Base-by-base conservation (phyloP, 2,329 filamentous ascomycete genomes). In the Sporothrix curviconia region DNA sequence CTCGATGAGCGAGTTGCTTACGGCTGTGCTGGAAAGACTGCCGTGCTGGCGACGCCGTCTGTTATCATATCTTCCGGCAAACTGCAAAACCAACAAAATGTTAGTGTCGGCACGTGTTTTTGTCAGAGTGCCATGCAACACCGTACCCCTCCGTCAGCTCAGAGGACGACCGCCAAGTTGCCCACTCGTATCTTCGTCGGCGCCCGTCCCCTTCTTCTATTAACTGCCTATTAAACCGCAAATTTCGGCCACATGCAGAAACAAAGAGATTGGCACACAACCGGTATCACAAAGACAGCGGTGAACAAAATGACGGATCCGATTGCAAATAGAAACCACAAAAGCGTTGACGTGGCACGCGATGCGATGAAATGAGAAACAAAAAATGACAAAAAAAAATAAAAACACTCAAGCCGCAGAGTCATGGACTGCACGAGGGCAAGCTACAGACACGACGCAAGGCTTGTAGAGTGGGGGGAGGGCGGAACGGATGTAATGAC, bases 1-100 rank as follows among this genome's bases (percentile, higher is more conserved):
- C 74, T 87, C 83, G 61, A 86, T 76, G 60, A 86, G 76, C 50
- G 83, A 85, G 67, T 74, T 81, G 70, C 81, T 85, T 58, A 77
- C 81, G 61, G 78, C 78, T 36, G 80, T 83, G 70, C 80, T 85
- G 60, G 83, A 86, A 58, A 82, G 72, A 67, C 81, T 83, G 61
- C 78, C 77, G 59, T 79, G 76, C 62, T 79, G 77, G 67, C 76
- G 77, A 68, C 76, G 73, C 67, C 77, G 74, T 63, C 77, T 75
- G 69, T 77, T 78, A 72, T 79, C 77, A 70, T 76, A 74, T 66
- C 78, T 75, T 62, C 77, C 79, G 81, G 80, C 56, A 80, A 84
- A 68, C 83, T 85, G 68, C 55, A 60, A 67, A n/a, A 61, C 74
- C 76, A 78, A 79, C 78, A 69, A 67, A 66, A 37, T 14, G 56